These are phyloP conservation scores for Pseudogymnoascus sp. DNA, from an alignment of 2,329 filamentous ascomycete genomes.

Conservation along the genomic window DNA sequence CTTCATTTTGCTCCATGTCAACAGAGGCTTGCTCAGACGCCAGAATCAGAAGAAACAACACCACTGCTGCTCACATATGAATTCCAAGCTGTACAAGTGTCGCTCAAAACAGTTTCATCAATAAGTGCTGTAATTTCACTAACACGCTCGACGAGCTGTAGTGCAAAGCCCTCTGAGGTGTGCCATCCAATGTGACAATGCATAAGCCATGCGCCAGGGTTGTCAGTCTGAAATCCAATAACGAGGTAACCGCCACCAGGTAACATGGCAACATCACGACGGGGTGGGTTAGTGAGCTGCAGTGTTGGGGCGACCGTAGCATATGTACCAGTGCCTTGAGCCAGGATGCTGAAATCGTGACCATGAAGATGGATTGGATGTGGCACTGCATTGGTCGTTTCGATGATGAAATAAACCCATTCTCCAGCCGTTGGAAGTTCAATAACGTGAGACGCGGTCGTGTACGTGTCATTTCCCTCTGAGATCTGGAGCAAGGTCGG, in stretches of 20 bases:
- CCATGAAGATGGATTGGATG: conserved; percentile 43
- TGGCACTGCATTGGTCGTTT: conserved; percentile 18
- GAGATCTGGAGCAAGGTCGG: conserved; percentile 37
- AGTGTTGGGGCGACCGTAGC: conserved; percentile 28
- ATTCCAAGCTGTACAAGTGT: conserved; percentile 22
- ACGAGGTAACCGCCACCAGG: conserved; percentile 27
- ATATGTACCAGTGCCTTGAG: conserved; percentile 39
- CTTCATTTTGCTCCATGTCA: background rate
- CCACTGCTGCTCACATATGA: conserved; percentile 20
- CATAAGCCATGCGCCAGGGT: conserved; percentile 28
- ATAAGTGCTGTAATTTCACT: conserved; percentile 14
- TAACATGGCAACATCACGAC: conserved; percentile 47
- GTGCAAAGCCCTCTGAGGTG: conserved; percentile 44
- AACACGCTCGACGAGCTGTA: conserved; percentile 42
- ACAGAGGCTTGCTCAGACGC: conserved; percentile 22
- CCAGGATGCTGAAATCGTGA: conserved; percentile 43
- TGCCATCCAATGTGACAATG: conserved; percentile 45
- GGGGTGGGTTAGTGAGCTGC: conserved; percentile 40
- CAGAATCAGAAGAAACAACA: conserved; percentile 14
- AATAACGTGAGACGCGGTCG: conserved; percentile 20
- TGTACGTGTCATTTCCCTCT: conserved; percentile 23
- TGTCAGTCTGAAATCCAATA: conserved; percentile 29
- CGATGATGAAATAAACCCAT: conserved; percentile 28
- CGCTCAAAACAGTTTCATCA: conserved; percentile 23
- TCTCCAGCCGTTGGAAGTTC: conserved; percentile 22